Percentiles rank a stretch among this genome's conserved stretches.
Conservation (phyloP, 2,329 filamentous ascomycete species). For the Diaporthe australafricana region DNA sequence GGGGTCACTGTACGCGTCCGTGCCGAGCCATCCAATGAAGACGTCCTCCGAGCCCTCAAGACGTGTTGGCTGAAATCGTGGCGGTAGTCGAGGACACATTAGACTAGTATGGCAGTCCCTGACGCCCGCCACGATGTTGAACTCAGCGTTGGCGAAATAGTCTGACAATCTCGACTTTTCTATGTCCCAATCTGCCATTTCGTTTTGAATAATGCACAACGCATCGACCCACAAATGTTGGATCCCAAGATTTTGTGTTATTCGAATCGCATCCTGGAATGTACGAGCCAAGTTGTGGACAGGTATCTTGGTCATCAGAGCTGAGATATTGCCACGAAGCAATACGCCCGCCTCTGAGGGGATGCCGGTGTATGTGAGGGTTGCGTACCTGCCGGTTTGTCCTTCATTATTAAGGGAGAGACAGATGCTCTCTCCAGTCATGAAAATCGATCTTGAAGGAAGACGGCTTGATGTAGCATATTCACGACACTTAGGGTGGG, state of each 20-base stretch:
- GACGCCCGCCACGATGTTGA: background rate
- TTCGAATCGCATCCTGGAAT: background rate
- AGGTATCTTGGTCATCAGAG: background rate
- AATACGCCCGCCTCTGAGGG: background rate
- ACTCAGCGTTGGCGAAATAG: background rate
- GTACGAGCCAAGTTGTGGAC: background rate
- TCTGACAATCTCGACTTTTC: background rate
- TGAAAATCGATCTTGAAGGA: background rate
- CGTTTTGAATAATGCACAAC: background rate
- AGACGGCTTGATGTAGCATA: background rate
- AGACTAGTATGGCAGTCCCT: background rate
- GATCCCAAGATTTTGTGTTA: background rate
- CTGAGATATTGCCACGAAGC: background rate
- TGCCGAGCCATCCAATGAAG: background rate
- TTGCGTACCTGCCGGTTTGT: background rate
- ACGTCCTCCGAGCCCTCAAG: background rate
- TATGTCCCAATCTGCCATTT: background rate
- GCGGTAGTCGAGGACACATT: background rate
- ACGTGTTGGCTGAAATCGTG: background rate
- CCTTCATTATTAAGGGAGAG: background rate
- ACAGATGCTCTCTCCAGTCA: background rate
- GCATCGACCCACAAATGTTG: background rate
- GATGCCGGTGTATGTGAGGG: too few relatives aligned
- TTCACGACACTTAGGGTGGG: background rate
- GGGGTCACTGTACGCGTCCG: background rate